A percentile compares a stretch with the other conserved stretches of the same genome.
These are phyloP conservation scores for Sporothrix luriei DNA, from an alignment of 2,329 filamentous ascomycete genomes.

Conservation along the genomic window DNA sequence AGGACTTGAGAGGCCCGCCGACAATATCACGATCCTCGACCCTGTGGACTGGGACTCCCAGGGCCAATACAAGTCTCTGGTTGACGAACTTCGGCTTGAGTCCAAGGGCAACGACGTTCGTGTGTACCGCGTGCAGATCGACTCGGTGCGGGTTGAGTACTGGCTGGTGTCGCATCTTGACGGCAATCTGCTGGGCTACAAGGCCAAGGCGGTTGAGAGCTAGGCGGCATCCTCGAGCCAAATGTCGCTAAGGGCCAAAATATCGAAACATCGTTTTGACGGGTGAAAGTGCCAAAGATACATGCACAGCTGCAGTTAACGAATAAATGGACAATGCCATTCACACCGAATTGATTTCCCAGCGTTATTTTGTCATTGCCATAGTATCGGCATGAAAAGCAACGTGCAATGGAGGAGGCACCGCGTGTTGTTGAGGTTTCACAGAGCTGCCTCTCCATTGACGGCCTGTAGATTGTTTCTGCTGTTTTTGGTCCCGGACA, in stretches of 20 bases:
- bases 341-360: neutral
- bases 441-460: neutral
- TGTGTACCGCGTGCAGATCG: slow-evolving; percentile 70
- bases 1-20: slow-evolving; percentile 55
- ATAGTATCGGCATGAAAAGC: neutral
- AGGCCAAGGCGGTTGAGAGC: slow-evolving; percentile 76
- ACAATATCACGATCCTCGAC: slow-evolving; percentile 66
- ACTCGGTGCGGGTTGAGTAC: slow-evolving; percentile 70
- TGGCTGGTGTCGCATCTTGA: slow-evolving; percentile 65
- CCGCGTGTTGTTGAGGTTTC: neutral
- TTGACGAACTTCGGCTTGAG: slow-evolving; percentile 69
- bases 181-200: slow-evolving; percentile 69
- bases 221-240: slow-evolving; percentile 39
- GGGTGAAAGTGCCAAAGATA: neutral
- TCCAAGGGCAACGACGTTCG: slow-evolving; percentile 67
- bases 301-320: neutral
- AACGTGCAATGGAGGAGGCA: neutral
- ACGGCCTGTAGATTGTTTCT: neutral
- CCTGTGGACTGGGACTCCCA: slow-evolving; percentile 72
- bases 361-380: neutral
- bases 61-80: slow-evolving; percentile 68
- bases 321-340: neutral
- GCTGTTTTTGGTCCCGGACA: neutral
- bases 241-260: neutral
- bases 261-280: neutral